Conservation (phyloP, 208 protist species). For the Balamuthia mandrillaris region DNA sequence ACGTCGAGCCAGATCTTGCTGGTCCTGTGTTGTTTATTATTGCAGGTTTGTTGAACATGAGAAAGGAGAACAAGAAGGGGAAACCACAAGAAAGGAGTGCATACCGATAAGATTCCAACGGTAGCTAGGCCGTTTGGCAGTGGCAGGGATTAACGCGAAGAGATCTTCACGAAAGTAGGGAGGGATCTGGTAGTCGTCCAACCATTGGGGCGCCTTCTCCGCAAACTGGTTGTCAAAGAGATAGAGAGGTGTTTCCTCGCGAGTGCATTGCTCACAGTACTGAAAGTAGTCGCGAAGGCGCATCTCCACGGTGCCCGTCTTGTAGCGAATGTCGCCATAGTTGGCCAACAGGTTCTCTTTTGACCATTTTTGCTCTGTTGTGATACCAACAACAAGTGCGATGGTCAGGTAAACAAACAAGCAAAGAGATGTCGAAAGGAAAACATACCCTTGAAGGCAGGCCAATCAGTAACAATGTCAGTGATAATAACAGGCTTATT, state of each 20-base stretch:
- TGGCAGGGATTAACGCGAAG: conserved; percentile 19
- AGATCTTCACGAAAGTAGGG: conserved; percentile 49
- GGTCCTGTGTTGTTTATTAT: conserved; percentile 45
- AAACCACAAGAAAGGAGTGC: neutral
- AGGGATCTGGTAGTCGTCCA: neutral
- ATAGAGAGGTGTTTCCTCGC: conserved; percentile 56
- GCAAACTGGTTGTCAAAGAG: conserved; percentile 58
- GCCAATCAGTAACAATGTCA: neutral
- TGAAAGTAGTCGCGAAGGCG: conserved; percentile 36
- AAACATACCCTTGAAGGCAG: too few species aligned
- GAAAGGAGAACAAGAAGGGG: neutral
- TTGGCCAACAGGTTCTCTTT: conserved; percentile 40
- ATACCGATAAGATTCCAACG: neutral
- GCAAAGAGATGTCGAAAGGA: neutral
- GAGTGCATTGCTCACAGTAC: neutral
- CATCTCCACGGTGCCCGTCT: too few species aligned
- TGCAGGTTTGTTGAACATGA: neutral
- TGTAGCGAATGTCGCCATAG: too few species aligned
- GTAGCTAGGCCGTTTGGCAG: neutral
- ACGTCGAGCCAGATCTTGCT: conserved; percentile 41
- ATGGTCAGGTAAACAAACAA: neutral
- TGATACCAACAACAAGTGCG: neutral
- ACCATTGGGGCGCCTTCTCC: conserved; percentile 26
- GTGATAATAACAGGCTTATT: conserved; percentile 53
- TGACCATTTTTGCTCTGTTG: conserved; percentile 37